phyloP scores from a whole-genome alignment of 345 rosid genomes.

The Corchorus capsularis region DNA sequence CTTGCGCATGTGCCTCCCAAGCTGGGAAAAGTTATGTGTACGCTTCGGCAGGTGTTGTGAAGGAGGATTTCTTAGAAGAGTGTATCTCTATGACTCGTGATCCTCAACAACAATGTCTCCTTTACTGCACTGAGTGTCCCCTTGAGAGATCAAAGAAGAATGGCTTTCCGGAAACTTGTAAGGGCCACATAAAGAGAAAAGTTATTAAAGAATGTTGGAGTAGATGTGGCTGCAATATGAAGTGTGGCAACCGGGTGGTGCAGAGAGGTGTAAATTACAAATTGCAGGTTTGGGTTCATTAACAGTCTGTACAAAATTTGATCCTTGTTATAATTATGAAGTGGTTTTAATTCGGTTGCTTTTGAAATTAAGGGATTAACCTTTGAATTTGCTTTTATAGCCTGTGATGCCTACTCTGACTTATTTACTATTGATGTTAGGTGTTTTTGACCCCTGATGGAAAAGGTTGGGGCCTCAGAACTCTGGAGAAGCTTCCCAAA shows the following conservation, averaged over 20 bases:
- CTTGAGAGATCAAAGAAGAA: conserved; percentile 60
- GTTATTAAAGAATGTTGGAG: conserved; percentile 87
- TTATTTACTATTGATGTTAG: conserved; percentile 34
- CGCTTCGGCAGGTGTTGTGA: conserved; percentile 54
- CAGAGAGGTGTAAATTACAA: conserved; percentile 79
- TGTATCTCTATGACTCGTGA: conserved; percentile 60
- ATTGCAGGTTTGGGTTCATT: conserved; percentile 58
- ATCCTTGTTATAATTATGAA: background rate
- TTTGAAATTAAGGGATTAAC: background rate
- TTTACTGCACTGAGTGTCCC: conserved; percentile 69
- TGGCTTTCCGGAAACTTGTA: conserved; percentile 62
- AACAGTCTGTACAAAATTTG: conserved; percentile 5
- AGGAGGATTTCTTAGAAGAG: conserved; percentile 62
- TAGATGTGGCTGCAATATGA: conserved; percentile 78
- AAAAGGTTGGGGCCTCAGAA: conserved; percentile 90
- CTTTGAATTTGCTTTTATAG: background rate
- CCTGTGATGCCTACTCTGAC: background rate
- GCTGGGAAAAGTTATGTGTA: conserved; percentile 53
- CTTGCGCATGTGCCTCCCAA: conserved; percentile 61
- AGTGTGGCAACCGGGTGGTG: conserved; percentile 86
- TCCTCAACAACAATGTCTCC: conserved; percentile 50
- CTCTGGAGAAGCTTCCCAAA: conserved; percentile 63
- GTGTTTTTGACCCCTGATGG: conserved; percentile 66
- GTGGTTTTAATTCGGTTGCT: background rate
- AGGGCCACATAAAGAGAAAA: conserved; percentile 82